Base-by-base conservation (phyloP, 805 yeast genomes). In the Kazachstania bromeliacearum region DNA sequence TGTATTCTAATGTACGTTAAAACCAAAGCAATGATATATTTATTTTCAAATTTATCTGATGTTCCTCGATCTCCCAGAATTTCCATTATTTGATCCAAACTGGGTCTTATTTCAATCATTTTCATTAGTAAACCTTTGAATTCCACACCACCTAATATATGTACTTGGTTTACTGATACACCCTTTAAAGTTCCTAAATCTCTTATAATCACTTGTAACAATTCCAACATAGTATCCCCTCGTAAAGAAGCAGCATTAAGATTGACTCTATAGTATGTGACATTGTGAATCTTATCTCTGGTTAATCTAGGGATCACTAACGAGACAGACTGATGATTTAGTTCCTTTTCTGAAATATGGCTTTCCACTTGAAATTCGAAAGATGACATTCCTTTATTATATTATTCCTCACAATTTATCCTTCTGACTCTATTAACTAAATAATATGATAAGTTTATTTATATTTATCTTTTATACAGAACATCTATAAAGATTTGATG, bases 101-200 rank as follows among this genome's bases (percentile, higher is more conserved):
- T 50, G 5, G 96, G 96, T 42, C 75, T 75, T 13, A 92, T 57
- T 55, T 89, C 94, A 4, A 88, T 64, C 39, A 89, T 54, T 44
- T 89, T 76, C 50, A 85, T 73, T 23, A 85, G 56, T 31, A 94
- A 66, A 50, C 94, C 78, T n/a, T 52, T 55, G 28, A 58, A 58
- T 28, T 55, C 60, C 2, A 51, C 46, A 7, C 63, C 62, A 28
- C 63, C 63, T 19, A 55, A 34, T 15, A 51, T 44, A 36, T 47
- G 31, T 2, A 34, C 37, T 27, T 38, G 39, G 15, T 47, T 46
- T 2, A 40, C 28, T 6, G 49, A 35, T 4, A 33, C 32, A 16
- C 37, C 46, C 16, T 40, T 37, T 9, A 50, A 20, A 1, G 55
- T 42, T 0, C 62, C 62, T 5, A 57, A 23, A 31, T 55, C 59